These are phyloP conservation scores for Rosa lucieae DNA, from an alignment of 306 rosid species.

Conservation along the genomic window DNA sequence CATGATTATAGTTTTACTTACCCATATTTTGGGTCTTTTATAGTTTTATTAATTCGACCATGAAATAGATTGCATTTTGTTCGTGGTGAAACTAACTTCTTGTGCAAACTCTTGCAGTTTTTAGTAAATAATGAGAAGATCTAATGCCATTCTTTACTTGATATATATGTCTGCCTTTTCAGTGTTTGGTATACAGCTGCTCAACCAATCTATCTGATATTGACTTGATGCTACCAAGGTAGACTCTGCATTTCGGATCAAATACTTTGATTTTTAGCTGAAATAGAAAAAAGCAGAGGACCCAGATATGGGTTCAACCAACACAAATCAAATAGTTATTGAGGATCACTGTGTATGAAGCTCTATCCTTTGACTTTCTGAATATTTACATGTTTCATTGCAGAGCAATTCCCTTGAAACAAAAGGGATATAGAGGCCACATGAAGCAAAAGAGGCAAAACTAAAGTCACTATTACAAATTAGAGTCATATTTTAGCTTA, in stretches of 20 bases:
- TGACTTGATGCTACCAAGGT: background rate
- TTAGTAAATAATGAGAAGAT: no score
- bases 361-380: background rate
- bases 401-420: background rate
- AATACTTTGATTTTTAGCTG: no score
- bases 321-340: background rate
- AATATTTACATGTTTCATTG: slow-evolving; percentile 2
- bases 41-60: no score
- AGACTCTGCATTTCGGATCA: background rate
- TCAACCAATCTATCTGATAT: background rate
- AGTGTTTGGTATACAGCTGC: background rate
- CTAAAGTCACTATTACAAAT: background rate
- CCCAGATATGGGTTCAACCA: background rate
- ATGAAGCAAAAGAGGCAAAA: background rate
- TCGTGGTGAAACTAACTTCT: no score
- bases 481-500: background rate
- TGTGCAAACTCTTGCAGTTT: no score
- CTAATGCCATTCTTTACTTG: no score
- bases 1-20: no score
- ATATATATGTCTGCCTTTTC: no score
- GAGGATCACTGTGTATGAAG: background rate
- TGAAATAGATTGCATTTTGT: no score
- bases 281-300: background rate
- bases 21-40: no score
- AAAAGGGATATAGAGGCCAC: background rate